Conservation (phyloP, 2,329 filamentous ascomycete genomes). For the Triangularia setosa region DNA sequence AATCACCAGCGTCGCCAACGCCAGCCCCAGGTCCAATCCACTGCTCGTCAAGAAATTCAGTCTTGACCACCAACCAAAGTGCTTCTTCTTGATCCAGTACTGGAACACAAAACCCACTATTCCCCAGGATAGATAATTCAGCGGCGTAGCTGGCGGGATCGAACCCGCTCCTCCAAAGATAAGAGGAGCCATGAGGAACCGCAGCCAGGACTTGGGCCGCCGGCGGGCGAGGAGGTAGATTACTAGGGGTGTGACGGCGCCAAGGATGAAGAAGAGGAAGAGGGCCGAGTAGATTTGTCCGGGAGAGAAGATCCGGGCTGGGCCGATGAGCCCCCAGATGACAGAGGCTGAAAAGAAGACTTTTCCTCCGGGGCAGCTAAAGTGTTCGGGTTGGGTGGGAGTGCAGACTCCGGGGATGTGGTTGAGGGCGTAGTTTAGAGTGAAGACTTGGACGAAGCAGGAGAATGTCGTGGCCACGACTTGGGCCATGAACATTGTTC, state of each 20-base stretch:
- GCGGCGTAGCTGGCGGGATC: constrained; percentile 64
- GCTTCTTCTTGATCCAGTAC: constrained; percentile 58
- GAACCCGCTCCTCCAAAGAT: constrained; percentile 57
- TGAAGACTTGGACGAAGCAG: constrained; percentile 61
- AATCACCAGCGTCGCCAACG: constrained; percentile 62
- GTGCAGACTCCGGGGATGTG: constrained; percentile 64
- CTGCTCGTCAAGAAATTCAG: constrained; percentile 71
- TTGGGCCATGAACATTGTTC: constrained; percentile 64
- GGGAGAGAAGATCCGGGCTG: constrained; percentile 59
- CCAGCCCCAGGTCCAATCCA: constrained; percentile 65
- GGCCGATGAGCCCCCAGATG: constrained; percentile 65
- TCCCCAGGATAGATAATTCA: constrained; percentile 73
- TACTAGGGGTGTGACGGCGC: constrained; percentile 49
- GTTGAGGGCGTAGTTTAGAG: constrained; percentile 58
- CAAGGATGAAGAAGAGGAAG: constrained; percentile 56
- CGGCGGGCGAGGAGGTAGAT: constrained; percentile 48
- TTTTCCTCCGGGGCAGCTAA: constrained; percentile 59
- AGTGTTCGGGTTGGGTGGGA: constrained; percentile 51
- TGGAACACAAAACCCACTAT: constrained; percentile 69
- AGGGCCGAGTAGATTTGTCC: constrained; percentile 59
- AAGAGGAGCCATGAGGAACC: constrained; percentile 57
- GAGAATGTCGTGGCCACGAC: constrained; percentile 63
- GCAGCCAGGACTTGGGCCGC: constrained; percentile 48
- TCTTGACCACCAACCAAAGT: constrained; percentile 68
- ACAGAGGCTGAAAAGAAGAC: constrained; percentile 65